Base-by-base conservation (phyloP, 306 rosid species). In the Acmispon strigosus region DNA sequence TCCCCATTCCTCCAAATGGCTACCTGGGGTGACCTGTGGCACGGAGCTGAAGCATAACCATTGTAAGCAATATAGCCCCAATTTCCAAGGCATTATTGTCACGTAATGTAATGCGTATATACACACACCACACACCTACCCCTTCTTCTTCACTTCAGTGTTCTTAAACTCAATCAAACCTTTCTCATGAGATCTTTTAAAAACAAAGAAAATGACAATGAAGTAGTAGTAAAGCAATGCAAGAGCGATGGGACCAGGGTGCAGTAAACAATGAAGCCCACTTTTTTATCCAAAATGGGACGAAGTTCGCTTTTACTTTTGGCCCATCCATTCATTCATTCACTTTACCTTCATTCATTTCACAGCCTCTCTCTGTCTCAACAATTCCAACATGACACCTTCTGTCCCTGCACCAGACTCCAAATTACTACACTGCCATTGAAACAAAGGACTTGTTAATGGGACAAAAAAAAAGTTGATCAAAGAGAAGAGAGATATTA, bases 61-160 rank as follows among this genome's bases (percentile, higher is more conserved):
- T 55, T 63, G 56, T 37, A 18, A 76, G 75, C 66, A 79, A 72
- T 50, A 10, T 39, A 72, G 84, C 86, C 83, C 64, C 97, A 87
- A 89, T 79, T 92, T 86, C 93, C 90, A 81, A 92, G 34, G 79
- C 77, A 50, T 54, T 61, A 27, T 27, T 32, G 71, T 56, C 73
- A 55, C 34, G 55, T 76, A 49, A 19, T 37, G 66, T 9, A 32
- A 39, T 39, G 7, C 7, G 4, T 32, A 32, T 32, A 32, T 32
- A 1, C 10, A 39, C 11, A 39, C 70, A 62, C 43, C 43, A 14
- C 15, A 4, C 16, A n/a, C 62, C 27, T 39, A 10, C 50, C 13
- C 53, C 41, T 39, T 57, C 9, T 20, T 54, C 73, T 55, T 65
- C 74, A 64, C 7, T 72, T 55, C 83, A 72, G 52, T 73, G 79